Percentiles rank a stretch among this genome's conserved stretches.
phyloP scores from a whole-genome alignment of 805 yeast genomes.

The Tetrapisispora nanseiensis region DNA sequence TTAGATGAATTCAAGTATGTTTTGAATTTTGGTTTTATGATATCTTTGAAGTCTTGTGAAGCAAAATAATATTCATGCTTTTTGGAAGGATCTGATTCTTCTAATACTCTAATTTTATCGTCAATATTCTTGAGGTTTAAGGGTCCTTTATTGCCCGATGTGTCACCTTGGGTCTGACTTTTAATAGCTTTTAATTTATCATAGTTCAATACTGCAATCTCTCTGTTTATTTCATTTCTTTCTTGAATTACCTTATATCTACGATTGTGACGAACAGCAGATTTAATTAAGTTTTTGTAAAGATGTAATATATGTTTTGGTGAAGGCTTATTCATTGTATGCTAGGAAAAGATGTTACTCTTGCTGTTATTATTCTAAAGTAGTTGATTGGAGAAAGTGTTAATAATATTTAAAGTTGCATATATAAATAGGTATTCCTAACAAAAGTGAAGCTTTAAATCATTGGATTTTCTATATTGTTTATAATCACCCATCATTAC shows the following conservation, averaged over 20 bases:
- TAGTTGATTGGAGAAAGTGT: no score
- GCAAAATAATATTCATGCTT: slow-evolving; percentile 13
- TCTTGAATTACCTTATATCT: slow-evolving; percentile 14
- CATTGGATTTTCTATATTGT: no score
- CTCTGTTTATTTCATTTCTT: slow-evolving; percentile 13
- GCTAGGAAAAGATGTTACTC: no score
- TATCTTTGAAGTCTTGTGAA: slow-evolving; percentile 8
- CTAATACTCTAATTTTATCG: slow-evolving; percentile 10
- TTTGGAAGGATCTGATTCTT: slow-evolving; percentile 7
- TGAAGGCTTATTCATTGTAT: neutral
- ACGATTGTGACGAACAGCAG: slow-evolving; percentile 16
- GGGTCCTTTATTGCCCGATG: slow-evolving; percentile 2
- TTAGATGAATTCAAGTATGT: slow-evolving; percentile 3
- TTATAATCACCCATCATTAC: no score
- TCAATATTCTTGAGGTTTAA: slow-evolving; percentile 8
- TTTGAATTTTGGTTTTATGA: slow-evolving; percentile 9
- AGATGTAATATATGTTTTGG: slow-evolving; percentile 2
- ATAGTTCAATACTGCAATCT: slow-evolving; percentile 19
- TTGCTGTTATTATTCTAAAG: no score
- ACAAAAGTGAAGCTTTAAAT: no score
- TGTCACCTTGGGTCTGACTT: slow-evolving; percentile 4
- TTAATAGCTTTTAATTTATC: slow-evolving; percentile 14
- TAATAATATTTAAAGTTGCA: no score
- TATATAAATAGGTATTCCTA: no score
- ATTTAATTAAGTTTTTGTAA: slow-evolving; percentile 16